phyloP scores from a whole-genome alignment of 2,329 filamentous ascomycete species.

The Pseudogymnoascus sp. region DNA sequence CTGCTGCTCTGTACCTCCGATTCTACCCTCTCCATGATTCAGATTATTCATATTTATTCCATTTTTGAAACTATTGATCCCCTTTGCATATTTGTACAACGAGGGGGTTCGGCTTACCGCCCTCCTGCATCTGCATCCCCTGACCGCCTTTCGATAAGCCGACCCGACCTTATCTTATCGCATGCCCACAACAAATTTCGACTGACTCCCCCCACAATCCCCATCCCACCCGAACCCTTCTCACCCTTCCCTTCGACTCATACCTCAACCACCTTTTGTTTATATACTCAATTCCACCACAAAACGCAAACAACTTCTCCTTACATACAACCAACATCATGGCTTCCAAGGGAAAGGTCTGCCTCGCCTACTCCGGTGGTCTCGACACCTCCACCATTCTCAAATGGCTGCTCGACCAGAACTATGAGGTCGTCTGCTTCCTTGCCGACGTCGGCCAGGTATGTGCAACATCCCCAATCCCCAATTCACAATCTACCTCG shows the following conservation, averaged over 20 bases:
- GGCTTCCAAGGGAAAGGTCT: slow-evolving; percentile 27
- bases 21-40: slow-evolving; percentile 1
- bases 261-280: slow-evolving; percentile 4
- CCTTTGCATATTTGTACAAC: slow-evolving; percentile 4
- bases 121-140: not conserved
- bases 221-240: slow-evolving; percentile 3
- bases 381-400: slow-evolving; percentile 39
- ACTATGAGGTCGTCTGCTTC: slow-evolving; percentile 41
- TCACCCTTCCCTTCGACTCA: slow-evolving; percentile 3
- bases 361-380: slow-evolving; percentile 38
- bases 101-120: slow-evolving; percentile 6
- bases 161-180: slow-evolving; percentile 9
- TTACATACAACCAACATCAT: not conserved
- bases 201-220: slow-evolving; percentile 3
- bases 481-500: not conserved
- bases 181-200: slow-evolving; percentile 8
- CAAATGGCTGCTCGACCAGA: slow-evolving; percentile 41
- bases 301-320: not conserved
- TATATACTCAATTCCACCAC: slow-evolving; percentile 8
- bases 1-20: not conserved
- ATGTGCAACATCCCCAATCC: slow-evolving; percentile 26
- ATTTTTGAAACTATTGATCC: slow-evolving; percentile 2
- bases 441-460: slow-evolving; percentile 69
- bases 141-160: slow-evolving; percentile 9
- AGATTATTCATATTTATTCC: slow-evolving; percentile 5